Percentiles rank a stretch among this genome's conserved stretches.
phyloP scores from a whole-genome alignment of 352 stramenopile species.

The Phytopythium aichiense region DNA sequence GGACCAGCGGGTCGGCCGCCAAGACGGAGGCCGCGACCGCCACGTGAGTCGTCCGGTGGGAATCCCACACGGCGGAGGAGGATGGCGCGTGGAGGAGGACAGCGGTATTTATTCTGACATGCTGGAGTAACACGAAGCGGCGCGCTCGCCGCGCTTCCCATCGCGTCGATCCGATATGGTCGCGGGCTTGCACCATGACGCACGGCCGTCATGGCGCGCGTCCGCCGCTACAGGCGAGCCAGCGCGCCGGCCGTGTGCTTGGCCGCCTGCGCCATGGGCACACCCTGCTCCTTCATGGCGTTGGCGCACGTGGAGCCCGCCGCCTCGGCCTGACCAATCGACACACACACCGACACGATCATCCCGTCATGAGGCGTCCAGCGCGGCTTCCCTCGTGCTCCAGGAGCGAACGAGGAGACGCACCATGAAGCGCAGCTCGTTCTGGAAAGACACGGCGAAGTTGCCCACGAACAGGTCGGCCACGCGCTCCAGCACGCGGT shows the following conservation, averaged over 20 bases:
- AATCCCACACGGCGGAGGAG: too few relatives aligned
- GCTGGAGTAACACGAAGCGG: constrained; percentile 3
- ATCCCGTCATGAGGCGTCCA: background rate
- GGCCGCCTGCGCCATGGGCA: constrained; percentile 69
- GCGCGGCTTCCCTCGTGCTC: background rate
- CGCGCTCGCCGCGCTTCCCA: constrained; percentile 1
- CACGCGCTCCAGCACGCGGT: constrained; percentile 54
- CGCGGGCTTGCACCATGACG: background rate
- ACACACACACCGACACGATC: constrained; percentile 8
- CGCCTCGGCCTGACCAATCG: constrained; percentile 47
- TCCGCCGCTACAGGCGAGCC: constrained; percentile 36
- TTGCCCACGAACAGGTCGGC: constrained; percentile 75
- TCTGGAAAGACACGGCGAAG: constrained; percentile 82
- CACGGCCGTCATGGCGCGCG: background rate
- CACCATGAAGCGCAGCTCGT: constrained; percentile 86
- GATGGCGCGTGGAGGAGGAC: constrained; percentile 8
- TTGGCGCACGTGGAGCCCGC: constrained; percentile 52
- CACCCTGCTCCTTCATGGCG: constrained; percentile 58
- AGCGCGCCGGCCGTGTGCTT: constrained; percentile 71
- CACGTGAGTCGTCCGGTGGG: background rate
- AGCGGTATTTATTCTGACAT: constrained; percentile 9
- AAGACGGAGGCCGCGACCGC: background rate
- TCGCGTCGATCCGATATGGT: background rate
- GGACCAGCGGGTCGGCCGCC: constrained; percentile 22
- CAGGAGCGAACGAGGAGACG: background rate